These are phyloP conservation scores for Lentinula sp. DNA, from an alignment of 768 basidiomycete genomes.

Conservation along the genomic window DNA sequence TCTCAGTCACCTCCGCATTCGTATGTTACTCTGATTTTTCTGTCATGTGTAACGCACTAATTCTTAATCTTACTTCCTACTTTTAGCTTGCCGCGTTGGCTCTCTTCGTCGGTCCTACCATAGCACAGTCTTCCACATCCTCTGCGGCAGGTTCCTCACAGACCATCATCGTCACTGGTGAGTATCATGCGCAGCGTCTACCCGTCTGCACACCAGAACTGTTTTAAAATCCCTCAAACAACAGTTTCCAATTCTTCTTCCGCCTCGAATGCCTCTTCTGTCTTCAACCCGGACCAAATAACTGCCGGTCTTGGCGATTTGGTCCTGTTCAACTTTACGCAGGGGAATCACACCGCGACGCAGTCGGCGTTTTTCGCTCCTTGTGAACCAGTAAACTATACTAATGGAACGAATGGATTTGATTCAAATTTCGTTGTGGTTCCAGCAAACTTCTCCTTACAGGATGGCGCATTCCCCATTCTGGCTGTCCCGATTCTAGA, in stretches of 20 bases:
- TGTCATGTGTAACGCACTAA: not conserved
- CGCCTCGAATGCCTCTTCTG: conserved; percentile 26
- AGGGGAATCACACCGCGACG: conserved; percentile 48
- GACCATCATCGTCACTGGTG: not conserved
- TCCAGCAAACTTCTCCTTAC: conserved; percentile 33
- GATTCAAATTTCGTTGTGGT: conserved; percentile 42
- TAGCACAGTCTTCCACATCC: not conserved
- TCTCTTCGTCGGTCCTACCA: not conserved
- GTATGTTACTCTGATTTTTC: not conserved
- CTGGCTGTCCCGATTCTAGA: conserved; percentile 36
- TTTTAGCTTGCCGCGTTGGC: not conserved
- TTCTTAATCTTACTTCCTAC: not conserved
- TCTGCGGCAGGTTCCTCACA: not conserved
- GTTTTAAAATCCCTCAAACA: not conserved
- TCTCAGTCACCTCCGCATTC: not conserved
- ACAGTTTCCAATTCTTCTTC: not conserved
- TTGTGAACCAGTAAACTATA: conserved; percentile 44
- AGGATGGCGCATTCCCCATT: conserved; percentile 39
- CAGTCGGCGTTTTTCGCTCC: conserved; percentile 51
- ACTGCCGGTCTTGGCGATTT: conserved; percentile 38
- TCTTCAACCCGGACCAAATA: conserved; percentile 40
- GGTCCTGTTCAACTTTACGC: conserved; percentile 53
- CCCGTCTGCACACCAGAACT: not conserved
- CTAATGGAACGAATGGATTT: conserved; percentile 51
- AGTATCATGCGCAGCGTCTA: not conserved